Evolutionary conservation across 352 stramenopile species (phyloP).

Genomic region (Globisporangium cystogenes): DNA sequence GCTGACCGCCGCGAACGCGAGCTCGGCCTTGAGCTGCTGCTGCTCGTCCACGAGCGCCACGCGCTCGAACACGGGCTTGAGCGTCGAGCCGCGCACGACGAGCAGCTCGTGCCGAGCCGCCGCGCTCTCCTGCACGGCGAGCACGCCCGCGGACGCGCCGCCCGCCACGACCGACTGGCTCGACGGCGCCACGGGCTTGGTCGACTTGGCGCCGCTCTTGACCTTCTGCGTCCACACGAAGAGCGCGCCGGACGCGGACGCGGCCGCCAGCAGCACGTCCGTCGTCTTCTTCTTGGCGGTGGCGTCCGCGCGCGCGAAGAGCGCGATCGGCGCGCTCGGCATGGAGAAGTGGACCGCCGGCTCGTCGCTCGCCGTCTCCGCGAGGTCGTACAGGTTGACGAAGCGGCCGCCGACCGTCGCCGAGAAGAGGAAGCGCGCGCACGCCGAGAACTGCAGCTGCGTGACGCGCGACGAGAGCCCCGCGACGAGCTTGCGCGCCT

Average conservation of each 20-base stretch:
- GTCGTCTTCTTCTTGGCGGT: constrained; percentile 65
- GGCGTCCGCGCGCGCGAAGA: constrained; percentile 36
- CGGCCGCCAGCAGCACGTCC: constrained; percentile 52
- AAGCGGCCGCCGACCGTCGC: constrained; percentile 69
- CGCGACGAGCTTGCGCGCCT: constrained; percentile 66
- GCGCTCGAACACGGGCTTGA: constrained; percentile 79
- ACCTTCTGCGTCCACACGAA: constrained; percentile 77
- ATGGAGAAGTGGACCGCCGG: constrained; percentile 73
- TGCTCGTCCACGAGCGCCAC: constrained; percentile 56
- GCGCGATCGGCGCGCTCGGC: constrained; percentile 40
- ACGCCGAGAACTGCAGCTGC: constrained; percentile 59
- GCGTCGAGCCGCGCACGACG: constrained; percentile 58
- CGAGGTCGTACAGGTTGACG: constrained; percentile 81
- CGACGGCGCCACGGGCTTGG: constrained; percentile 59
- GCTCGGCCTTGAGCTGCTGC: constrained; percentile 45
- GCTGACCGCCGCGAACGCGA: constrained; percentile 53
- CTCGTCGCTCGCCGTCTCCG: constrained; percentile 50
- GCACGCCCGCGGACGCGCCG: constrained; percentile 33
- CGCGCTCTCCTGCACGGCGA: constrained; percentile 31
- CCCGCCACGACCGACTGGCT: constrained; percentile 26
- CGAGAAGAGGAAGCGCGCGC: constrained; percentile 65
- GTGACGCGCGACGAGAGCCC: constrained; percentile 69
- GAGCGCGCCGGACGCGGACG: constrained; percentile 53
- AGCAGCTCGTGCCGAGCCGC: constrained; percentile 32
- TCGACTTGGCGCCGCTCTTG: constrained; percentile 38